A percentile compares a stretch with the other conserved stretches of the same genome.
Evolutionary conservation across 2,329 filamentous ascomycete species (phyloP).

Genomic region (Proliferodiscus dingleyae): DNA sequence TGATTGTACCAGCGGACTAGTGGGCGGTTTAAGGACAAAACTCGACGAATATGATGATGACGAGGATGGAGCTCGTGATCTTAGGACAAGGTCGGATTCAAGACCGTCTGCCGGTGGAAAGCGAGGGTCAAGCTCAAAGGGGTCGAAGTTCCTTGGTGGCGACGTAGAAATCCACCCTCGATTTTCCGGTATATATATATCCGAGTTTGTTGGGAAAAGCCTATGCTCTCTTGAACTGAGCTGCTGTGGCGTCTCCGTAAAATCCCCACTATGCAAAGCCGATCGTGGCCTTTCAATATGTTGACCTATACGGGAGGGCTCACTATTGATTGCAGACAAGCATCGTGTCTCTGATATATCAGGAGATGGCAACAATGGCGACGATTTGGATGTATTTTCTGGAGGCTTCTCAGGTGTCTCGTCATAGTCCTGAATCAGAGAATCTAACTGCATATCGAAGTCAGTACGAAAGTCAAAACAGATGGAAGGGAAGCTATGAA

Average conservation of each 20-base stretch:
- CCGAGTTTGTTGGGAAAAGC: conserved; percentile 9
- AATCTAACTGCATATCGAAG: conserved; percentile 23
- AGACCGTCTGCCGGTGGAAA: conserved; percentile 21
- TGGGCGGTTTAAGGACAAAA: conserved; percentile 82
- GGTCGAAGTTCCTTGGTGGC: conserved; percentile 47
- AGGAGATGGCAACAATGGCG: conserved; percentile 32
- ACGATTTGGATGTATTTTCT: conserved; percentile 15
- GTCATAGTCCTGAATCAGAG: conserved; percentile 25
- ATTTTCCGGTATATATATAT: conserved; percentile 15
- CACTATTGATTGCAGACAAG: conserved; percentile 35
- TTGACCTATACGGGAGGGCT: conserved; percentile 48
- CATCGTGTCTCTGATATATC: conserved; percentile 30
- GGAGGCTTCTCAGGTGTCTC: conserved; percentile 23
- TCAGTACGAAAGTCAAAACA: not conserved
- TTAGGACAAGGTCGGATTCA: conserved; percentile 9
- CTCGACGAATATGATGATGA: conserved; percentile 71
- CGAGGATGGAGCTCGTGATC: conserved; percentile 46
- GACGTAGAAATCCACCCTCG: conserved; percentile 50
- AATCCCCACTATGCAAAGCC: conserved; percentile 63
- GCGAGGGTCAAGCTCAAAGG: conserved; percentile 40
- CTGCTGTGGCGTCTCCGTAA: conserved; percentile 40
- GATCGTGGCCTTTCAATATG: conserved; percentile 81
- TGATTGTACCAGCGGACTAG: conserved; percentile 86
- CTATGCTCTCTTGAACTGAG: conserved; percentile 7
- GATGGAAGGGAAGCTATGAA: not conserved